Conservation (phyloP, 2,329 filamentous ascomycete genomes). For the Trichophaea hybrida region DNA sequence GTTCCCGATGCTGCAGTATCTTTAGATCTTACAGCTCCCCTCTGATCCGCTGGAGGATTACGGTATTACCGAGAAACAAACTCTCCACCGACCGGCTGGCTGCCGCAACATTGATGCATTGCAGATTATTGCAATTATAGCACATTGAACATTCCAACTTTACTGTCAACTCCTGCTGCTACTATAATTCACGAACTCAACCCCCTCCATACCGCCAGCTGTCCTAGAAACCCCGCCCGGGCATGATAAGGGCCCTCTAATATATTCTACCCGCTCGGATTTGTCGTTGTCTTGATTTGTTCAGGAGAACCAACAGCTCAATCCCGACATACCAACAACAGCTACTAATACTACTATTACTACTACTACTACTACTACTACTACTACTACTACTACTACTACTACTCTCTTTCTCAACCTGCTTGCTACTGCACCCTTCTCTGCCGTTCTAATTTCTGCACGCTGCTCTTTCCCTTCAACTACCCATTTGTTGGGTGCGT, state of each 20-base stretch:
- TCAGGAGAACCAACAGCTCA: not conserved
- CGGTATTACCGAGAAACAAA: conserved; percentile 1
- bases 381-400: not conserved
- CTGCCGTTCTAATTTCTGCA: not conserved
- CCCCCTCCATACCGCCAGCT: not conserved
- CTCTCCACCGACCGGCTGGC: not conserved
- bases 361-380: not conserved
- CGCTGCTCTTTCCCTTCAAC: not conserved
- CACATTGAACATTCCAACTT: not conserved
- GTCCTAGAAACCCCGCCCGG: not conserved
- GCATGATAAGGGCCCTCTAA: not conserved
- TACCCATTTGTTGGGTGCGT: not conserved
- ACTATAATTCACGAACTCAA: not conserved
- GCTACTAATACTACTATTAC: not conserved
- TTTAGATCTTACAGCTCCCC: not conserved
- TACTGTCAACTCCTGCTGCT: not conserved
- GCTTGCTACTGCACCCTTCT: not conserved
- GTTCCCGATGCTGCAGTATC: not conserved
- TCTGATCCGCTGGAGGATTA: not conserved
- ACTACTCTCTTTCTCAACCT: not conserved
- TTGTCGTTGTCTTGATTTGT: not conserved
- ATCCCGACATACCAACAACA: not conserved
- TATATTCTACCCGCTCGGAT: not conserved
- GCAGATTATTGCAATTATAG: not conserved
- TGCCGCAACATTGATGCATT: not conserved